These are phyloP conservation scores for Penicillium polonicum DNA, from an alignment of 2,329 filamentous ascomycete species.

Conservation along the genomic window DNA sequence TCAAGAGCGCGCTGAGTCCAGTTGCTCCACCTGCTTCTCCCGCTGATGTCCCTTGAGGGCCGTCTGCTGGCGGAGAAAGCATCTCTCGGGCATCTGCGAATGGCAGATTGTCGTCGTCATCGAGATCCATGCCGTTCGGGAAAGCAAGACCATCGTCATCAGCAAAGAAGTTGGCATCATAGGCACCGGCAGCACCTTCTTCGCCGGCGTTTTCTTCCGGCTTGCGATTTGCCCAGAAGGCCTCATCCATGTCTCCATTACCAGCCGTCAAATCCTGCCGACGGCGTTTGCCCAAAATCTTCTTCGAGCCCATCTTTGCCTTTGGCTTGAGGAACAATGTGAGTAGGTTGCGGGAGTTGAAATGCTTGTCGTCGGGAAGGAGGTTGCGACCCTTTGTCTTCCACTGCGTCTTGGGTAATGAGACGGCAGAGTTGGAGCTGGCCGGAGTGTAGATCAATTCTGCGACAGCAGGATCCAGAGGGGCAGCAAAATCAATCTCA, in stretches of 20 bases:
- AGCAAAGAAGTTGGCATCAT: conserved; percentile 92
- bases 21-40: conserved; percentile 37
- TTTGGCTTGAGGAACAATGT: conserved; percentile 93
- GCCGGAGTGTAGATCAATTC: conserved; percentile 81
- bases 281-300: conserved; percentile 51
- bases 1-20: conserved; percentile 41
- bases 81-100: conserved; percentile 52
- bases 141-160: conserved; percentile 63
- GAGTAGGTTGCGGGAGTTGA: conserved; percentile 88
- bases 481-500: conserved; percentile 82
- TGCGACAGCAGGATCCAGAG: conserved; percentile 68
- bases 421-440: conserved; percentile 75
- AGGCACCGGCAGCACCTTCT: conserved; percentile 69
- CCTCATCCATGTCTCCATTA: conserved; percentile 85
- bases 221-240: conserved; percentile 76
- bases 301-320: conserved; percentile 72
- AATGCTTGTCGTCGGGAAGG: conserved; percentile 95
- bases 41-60: conserved; percentile 30
- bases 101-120: conserved; percentile 48
- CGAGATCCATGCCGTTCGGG: conserved; percentile 47
- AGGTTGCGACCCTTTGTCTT: conserved; percentile 90
- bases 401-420: conserved; percentile 90
- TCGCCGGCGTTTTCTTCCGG: conserved; percentile 59
- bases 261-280: conserved; percentile 55
- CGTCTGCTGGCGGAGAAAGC: conserved; percentile 44